A percentile compares a stretch with the other conserved stretches of the same genome.
Evolutionary conservation across 108 stramenopile species (phyloP).

Genomic region (Pelagomonas calceolata): DNA sequence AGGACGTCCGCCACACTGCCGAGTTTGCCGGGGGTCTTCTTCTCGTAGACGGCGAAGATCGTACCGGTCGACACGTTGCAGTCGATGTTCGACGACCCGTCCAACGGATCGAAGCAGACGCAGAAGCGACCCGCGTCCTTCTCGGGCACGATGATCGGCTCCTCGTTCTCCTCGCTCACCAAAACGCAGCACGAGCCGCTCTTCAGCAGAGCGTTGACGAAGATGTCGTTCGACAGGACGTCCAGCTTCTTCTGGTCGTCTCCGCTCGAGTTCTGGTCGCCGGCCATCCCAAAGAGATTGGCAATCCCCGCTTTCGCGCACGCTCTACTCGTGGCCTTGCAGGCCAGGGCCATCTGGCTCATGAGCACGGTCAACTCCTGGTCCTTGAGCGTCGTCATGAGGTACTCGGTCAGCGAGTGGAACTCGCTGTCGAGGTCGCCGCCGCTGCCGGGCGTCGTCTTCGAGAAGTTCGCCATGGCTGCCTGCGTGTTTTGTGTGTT

Average conservation of each 20-base stretch:
- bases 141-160: slow-evolving; percentile 84
- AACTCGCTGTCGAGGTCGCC: too few species aligned
- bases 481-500: too few species aligned
- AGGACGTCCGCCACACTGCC: slow-evolving; percentile 80
- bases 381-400: too few species aligned
- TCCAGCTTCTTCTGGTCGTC: slow-evolving; percentile 99
- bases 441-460: too few species aligned
- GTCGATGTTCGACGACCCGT: slow-evolving; percentile 97
- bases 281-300: slow-evolving; percentile 84
- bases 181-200: slow-evolving; percentile 84
- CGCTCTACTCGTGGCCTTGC: slow-evolving; percentile 47
- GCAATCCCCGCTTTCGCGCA: slow-evolving; percentile 53
- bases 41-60: slow-evolving; percentile 91
- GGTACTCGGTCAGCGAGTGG: too few species aligned
- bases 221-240: slow-evolving; percentile 94
- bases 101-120: slow-evolving; percentile 96
- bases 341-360: slow-evolving; percentile 19
- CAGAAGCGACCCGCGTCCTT: slow-evolving; percentile 74
- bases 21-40: slow-evolving; percentile 46
- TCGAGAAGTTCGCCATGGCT: too few species aligned
- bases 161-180: slow-evolving; percentile 95
- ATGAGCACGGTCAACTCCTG: slow-evolving; percentile 3
- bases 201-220: slow-evolving; percentile 87
- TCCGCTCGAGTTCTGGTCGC: slow-evolving; percentile 89
- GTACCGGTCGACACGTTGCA: slow-evolving; percentile 98